Conservation (phyloP, 2,329 filamentous ascomycete genomes). For the Tothia fuscella region DNA sequence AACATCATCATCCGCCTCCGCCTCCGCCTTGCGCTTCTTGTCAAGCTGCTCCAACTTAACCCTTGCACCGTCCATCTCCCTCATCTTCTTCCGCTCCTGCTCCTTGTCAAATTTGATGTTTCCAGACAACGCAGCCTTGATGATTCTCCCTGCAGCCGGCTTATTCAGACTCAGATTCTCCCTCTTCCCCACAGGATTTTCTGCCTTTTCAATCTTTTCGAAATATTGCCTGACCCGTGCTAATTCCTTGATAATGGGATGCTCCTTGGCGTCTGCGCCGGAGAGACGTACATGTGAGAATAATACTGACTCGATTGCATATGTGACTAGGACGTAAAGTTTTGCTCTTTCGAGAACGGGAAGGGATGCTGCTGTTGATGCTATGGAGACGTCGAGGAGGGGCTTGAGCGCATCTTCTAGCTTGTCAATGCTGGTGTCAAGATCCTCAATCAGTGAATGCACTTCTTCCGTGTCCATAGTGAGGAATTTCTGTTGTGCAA, state of each 20-base stretch:
- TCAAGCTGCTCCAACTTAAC: conserved; percentile 7
- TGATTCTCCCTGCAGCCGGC: conserved; percentile 9
- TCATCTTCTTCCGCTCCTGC: conserved; percentile 5
- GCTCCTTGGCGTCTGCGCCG: conserved; percentile 45
- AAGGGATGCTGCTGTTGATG: conserved; percentile 60
- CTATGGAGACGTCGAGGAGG: conserved; percentile 53
- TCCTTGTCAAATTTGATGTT: conserved; percentile 6
- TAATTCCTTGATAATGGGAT: conserved; percentile 76
- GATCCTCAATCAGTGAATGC: conserved; percentile 55
- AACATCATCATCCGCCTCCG: not conserved
- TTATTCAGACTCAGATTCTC: conserved; percentile 31
- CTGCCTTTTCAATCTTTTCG: conserved; percentile 71
- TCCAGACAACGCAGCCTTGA: conserved; percentile 8
- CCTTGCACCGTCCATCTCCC: conserved; percentile 1
- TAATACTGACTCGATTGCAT: conserved; percentile 79
- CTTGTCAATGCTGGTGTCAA: conserved; percentile 68
- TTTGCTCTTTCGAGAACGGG: conserved; percentile 93
- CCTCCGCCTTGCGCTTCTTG: conserved; percentile 3
- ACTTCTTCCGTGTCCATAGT: no score
- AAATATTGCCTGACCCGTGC: conserved; percentile 84
- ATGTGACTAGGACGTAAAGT: conserved; percentile 76
- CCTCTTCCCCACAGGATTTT: conserved; percentile 58
- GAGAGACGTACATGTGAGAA: conserved; percentile 75
- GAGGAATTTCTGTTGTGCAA: no score
- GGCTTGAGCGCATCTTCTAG: conserved; percentile 64